Conservation (phyloP, 768 basidiomycete species). For the Udeniomyces megalosporus region DNA sequence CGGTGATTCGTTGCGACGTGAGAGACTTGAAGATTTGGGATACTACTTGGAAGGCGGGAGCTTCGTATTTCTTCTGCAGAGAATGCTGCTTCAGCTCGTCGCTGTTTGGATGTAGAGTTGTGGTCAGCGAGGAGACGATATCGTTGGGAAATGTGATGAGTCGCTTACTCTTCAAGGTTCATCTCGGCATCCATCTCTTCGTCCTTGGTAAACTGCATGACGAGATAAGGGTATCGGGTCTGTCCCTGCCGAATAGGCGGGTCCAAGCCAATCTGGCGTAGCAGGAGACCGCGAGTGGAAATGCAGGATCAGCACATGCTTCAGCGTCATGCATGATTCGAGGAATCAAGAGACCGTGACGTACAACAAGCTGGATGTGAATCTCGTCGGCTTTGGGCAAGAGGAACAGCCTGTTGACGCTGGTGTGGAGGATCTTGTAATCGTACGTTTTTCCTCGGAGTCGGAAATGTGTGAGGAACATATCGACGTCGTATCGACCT, state of each 20-base stretch:
- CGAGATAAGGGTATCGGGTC: slow-evolving; percentile 90
- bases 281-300: neutral
- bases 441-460: slow-evolving; percentile 98
- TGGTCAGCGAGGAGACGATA: neutral
- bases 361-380: slow-evolving; percentile 83
- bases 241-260: slow-evolving; percentile 95
- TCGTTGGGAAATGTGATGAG: neutral
- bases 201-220: slow-evolving; percentile 94
- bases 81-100: slow-evolving; percentile 38
- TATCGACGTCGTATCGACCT: slow-evolving; percentile 80
- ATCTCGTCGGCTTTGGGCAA: slow-evolving; percentile 85
- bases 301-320: neutral
- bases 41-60: slow-evolving; percentile 87
- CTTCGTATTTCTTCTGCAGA: slow-evolving; percentile 84
- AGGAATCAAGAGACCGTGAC: slow-evolving; percentile 24
- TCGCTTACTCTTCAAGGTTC: slow-evolving; percentile 76
- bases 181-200: slow-evolving; percentile 93
- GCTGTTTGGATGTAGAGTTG: slow-evolving; percentile 8
- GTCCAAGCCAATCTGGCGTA: slow-evolving; percentile 60
- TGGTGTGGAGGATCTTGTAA: slow-evolving; percentile 85
- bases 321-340: neutral
- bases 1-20: slow-evolving; percentile 77
- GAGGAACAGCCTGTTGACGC: slow-evolving; percentile 75
- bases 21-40: slow-evolving; percentile 83
- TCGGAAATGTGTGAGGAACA: slow-evolving; percentile 87